Evolutionary conservation across 441 rosid genomes (phyloP).

Genomic region (Gossypium davidsonii): DNA sequence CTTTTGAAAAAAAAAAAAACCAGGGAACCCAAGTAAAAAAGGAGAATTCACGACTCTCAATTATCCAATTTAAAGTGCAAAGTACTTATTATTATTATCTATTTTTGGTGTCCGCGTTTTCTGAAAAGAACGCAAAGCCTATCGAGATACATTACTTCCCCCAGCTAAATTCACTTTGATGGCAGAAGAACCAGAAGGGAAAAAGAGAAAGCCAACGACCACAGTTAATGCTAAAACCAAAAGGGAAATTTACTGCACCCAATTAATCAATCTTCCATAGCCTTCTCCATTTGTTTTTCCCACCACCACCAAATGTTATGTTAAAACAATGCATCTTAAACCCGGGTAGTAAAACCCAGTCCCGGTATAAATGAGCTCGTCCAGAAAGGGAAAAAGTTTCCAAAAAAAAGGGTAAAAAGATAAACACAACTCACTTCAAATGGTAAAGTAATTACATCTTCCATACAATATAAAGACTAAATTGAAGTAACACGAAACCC

Average conservation of each 20-base stretch:
- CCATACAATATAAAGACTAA: too few species aligned
- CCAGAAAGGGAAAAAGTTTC: too few species aligned
- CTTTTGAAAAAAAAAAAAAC: background rate
- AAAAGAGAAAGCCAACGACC: background rate
- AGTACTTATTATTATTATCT: background rate
- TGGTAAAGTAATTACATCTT: too few species aligned
- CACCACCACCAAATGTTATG: background rate
- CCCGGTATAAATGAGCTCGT: too few species aligned
- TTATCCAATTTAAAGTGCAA: background rate
- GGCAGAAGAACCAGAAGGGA: background rate
- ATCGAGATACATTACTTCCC: background rate
- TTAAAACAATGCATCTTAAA: background rate
- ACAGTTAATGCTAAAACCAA: background rate
- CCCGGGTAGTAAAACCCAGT: too few species aligned
- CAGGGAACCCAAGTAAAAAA: too few species aligned
- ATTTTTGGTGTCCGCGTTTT: background rate
- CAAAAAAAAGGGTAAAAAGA: too few species aligned
- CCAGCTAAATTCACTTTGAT: background rate
- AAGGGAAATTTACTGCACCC: background rate
- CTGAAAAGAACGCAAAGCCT: background rate
- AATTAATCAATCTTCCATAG: background rate
- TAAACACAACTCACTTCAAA: too few species aligned
- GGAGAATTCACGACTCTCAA: background rate
- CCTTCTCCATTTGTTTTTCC: background rate
- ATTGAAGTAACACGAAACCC: too few species aligned